Evolutionary conservation across 129 eudicot species (phyloP), one percentile per base, ranked within the genome.

Genomic region (Heracleum sosnowskyi): DNA sequence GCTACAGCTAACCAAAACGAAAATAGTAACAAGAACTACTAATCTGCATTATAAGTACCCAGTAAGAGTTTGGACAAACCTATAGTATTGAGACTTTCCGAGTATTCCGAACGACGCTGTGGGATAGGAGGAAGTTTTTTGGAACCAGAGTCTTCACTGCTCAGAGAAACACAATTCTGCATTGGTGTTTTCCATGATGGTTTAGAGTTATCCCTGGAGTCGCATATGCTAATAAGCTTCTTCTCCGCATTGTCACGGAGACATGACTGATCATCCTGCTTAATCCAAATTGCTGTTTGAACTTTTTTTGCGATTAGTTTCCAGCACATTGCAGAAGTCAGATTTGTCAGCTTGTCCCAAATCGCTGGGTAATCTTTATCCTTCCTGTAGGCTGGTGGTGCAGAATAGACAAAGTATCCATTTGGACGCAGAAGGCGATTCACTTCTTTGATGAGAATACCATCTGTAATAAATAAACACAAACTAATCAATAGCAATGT

Each of bases 251-350:
- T 90, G 33, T 79, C 86, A 75, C 79, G 88, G 82, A 91, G 91
- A 74, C 98, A 95, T 39, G 85, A 79, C 64, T 80, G 83, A 81
- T 91, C 85, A 20, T 82, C 81, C 57, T 86, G 91, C 85, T 91
- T 95, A 39, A 84, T 81, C 98, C 98, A 95, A 35, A 95, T 90
- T 29, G 98, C 94, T 29, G 98, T 95, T 82, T 91, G 98, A 75
- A 95, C 96, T 83, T 95, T 86, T 66, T 78, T 83, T 64, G 98
- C 91, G 81, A 95, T 88, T 45, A 95, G 92, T 69, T 90, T 88
- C 98, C 98, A 95, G 89, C 98, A 95, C 92, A 95, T 90, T 63
- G 87, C 86, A 75, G 97, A 84, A 79, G 98, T 88, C 78, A 95
- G 57, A 37, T 84, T 88, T 83, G 86, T 80, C 84, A 95, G 71